phyloP scores from a whole-genome alignment of 1,284 basidiomycete genomes.

The Mixia osmundae region DNA sequence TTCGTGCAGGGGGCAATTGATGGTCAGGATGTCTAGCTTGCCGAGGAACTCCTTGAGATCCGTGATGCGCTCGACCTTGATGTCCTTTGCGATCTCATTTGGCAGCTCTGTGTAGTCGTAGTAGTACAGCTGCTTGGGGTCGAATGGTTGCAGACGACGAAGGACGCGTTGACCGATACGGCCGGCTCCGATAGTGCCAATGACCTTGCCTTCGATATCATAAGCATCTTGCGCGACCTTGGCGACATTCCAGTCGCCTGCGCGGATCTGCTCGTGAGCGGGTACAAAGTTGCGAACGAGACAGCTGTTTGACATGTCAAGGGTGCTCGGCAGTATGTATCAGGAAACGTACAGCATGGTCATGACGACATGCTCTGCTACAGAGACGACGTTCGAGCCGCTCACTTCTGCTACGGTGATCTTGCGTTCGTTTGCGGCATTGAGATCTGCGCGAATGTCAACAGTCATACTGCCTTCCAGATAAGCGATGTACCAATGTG shows the following conservation, averaged over 20 bases:
- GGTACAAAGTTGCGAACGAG: constrained; percentile 70
- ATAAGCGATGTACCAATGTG: constrained; percentile 13
- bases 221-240: constrained; percentile 39
- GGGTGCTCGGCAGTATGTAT: constrained; percentile 6
- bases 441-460: constrained; percentile 29
- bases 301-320: constrained; percentile 44
- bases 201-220: constrained; percentile 74
- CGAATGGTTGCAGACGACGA: constrained; percentile 64
- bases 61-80: constrained; percentile 51
- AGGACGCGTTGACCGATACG: constrained; percentile 70
- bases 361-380: constrained; percentile 61
- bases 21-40: constrained; percentile 49
- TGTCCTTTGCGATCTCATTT: constrained; percentile 40
- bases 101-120: constrained; percentile 73
- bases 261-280: constrained; percentile 60
- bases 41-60: constrained; percentile 68
- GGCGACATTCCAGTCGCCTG: constrained; percentile 65
- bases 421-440: constrained; percentile 56
- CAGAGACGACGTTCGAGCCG: constrained; percentile 69
- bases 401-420: constrained; percentile 59
- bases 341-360: constrained; percentile 1
- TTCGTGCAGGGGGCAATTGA: constrained; percentile 82
- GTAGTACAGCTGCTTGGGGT: constrained; percentile 77
- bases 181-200: constrained; percentile 50
- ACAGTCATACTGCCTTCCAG: neutral